phyloP scores from a whole-genome alignment of 192 early-diverging fungal genomes.

The Coemansia sp. region DNA sequence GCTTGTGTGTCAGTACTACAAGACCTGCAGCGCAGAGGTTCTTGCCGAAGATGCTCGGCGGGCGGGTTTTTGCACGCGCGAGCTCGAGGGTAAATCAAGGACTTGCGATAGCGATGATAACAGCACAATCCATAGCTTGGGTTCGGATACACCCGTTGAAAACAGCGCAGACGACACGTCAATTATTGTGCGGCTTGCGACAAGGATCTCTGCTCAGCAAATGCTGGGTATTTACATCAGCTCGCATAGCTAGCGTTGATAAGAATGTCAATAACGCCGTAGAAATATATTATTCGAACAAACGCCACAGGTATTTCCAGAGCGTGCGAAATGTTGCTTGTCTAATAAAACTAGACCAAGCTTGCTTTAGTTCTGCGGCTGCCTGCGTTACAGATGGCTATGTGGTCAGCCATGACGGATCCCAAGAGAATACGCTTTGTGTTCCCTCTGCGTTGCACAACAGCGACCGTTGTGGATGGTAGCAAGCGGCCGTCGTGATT shows the following conservation, averaged over 20 bases:
- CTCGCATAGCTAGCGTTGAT: slow-evolving; percentile 17
- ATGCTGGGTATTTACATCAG: slow-evolving; percentile 39
- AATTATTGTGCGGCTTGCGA: slow-evolving; percentile 13
- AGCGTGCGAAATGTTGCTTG: neutral
- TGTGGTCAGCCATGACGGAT: slow-evolving; percentile 48
- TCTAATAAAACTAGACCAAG: neutral
- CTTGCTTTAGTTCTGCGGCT: neutral
- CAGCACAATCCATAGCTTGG: slow-evolving; percentile 2
- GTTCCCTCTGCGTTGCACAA: slow-evolving; percentile 23
- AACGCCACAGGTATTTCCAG: neutral
- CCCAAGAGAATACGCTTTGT: slow-evolving; percentile 39
- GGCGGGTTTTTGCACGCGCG: slow-evolving; percentile 18
- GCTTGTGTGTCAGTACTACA: slow-evolving; percentile 42
- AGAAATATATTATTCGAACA: too few relatives aligned
- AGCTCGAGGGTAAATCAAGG: neutral
- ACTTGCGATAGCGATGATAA: neutral
- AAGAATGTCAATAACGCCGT: too few relatives aligned
- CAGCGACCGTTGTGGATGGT: slow-evolving; percentile 40
- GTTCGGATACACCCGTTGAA: neutral
- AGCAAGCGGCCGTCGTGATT: slow-evolving; percentile 33
- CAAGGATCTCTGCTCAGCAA: slow-evolving; percentile 23
- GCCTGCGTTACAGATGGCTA: slow-evolving; percentile 36
- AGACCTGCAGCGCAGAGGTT: slow-evolving; percentile 24
- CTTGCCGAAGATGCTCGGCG: slow-evolving; percentile 27
- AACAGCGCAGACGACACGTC: slow-evolving; percentile 20